These are phyloP conservation scores for Eucommia ulmoides DNA, from an alignment of 257 asterid genomes.

Conservation along the genomic window DNA sequence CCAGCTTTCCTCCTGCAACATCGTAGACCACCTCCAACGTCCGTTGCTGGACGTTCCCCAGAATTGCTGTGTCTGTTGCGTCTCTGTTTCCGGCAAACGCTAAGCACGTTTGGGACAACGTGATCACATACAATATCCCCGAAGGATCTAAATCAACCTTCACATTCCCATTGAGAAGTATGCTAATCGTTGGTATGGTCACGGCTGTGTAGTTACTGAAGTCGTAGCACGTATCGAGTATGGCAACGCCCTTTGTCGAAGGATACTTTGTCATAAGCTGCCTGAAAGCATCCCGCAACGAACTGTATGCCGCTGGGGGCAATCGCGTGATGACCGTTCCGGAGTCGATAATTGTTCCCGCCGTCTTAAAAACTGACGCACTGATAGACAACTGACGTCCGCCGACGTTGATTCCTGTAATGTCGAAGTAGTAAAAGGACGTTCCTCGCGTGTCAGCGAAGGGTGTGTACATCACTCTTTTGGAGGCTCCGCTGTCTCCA, in stretches of 20 bases:
- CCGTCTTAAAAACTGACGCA: not conserved
- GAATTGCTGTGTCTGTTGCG: not conserved
- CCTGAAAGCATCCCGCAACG: not conserved
- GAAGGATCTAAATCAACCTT: not conserved
- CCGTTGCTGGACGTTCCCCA: not conserved
- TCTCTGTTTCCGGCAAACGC: not conserved
- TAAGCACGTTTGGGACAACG: not conserved
- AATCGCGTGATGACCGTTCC: not conserved
- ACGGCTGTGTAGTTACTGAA: not conserved
- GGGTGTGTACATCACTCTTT: not conserved
- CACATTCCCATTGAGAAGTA: not conserved
- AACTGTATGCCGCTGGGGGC: not conserved
- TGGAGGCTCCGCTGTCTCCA: not conserved
- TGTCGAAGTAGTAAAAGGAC: not conserved
- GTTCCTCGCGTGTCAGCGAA: not conserved
- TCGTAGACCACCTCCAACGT: not conserved
- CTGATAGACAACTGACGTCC: not conserved
- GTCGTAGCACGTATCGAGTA: constrained; percentile 1
- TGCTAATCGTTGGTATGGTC: not conserved
- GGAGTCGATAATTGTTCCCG: not conserved
- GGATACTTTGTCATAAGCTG: not conserved
- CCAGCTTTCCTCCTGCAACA: not conserved
- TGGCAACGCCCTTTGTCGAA: not conserved
- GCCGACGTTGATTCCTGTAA: not conserved
- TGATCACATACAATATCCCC: not conserved